Conservation (phyloP, 2,329 filamentous ascomycete species). For the Thelonectria blattea region DNA sequence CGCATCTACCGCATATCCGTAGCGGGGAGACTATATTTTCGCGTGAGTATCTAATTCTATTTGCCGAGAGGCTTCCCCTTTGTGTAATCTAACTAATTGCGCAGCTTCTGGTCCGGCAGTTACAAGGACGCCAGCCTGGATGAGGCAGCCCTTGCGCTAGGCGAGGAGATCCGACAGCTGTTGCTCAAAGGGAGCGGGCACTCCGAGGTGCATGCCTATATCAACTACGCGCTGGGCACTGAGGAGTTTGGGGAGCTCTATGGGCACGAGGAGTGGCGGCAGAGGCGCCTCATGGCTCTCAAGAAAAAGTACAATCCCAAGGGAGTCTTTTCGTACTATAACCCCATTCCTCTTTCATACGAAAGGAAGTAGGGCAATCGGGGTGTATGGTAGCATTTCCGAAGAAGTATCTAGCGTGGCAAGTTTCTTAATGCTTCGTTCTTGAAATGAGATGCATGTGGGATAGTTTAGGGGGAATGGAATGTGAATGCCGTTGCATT, state of each 20-base stretch:
- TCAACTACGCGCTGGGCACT: not conserved
- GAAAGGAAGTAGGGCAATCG: too few relatives aligned
- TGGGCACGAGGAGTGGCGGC: not conserved
- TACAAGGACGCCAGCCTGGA: not conserved
- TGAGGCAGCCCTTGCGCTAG: not conserved
- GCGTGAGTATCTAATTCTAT: not conserved
- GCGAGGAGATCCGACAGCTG: not conserved
- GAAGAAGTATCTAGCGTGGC: too few relatives aligned
- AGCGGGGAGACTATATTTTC: not conserved
- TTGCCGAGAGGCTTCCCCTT: not conserved
- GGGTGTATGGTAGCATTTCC: too few relatives aligned
- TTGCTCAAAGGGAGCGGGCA: not conserved
- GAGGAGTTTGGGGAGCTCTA: not conserved
- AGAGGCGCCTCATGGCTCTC: not conserved
- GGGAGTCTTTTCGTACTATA: not conserved
- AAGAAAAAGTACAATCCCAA: not conserved
- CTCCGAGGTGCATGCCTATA: not conserved
- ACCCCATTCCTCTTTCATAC: not conserved
- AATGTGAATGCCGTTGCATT: too few relatives aligned
- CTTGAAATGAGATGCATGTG: too few relatives aligned
- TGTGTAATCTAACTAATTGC: not conserved
- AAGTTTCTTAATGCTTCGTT: too few relatives aligned
- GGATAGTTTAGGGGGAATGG: too few relatives aligned
- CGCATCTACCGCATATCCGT: not conserved
- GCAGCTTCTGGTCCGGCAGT: not conserved